phyloP scores from a whole-genome alignment of 192 early-diverging fungal species.

The Coemansia sp. region DNA sequence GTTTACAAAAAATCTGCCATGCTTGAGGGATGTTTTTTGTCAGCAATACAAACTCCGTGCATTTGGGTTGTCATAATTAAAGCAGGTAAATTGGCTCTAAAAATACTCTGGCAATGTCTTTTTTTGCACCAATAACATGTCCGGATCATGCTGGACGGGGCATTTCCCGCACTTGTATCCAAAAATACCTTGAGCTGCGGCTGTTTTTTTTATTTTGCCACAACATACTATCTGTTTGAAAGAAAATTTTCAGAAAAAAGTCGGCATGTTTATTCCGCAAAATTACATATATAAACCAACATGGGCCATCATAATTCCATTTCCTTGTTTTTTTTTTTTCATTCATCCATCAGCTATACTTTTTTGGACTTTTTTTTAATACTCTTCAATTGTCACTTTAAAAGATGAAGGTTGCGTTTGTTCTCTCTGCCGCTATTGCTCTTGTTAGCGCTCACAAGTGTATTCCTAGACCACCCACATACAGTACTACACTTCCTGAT shows the following conservation, averaged over 20 bases:
- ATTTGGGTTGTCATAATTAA: not conserved
- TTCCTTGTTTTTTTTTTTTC: slow-evolving; percentile 3
- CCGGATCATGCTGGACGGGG: not conserved
- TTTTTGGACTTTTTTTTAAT: not conserved
- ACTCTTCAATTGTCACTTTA: not conserved
- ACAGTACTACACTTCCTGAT: slow-evolving; percentile 4
- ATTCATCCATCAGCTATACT: slow-evolving; percentile 2
- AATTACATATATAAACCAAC: not conserved
- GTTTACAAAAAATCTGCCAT: not conserved
- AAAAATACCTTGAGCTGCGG: not conserved
- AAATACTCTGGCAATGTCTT: not conserved
- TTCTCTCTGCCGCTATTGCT: slow-evolving; percentile 21
- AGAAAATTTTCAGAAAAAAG: not conserved
- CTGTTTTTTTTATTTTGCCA: not conserved
- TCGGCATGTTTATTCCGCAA: slow-evolving; percentile 4
- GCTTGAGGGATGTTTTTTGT: not conserved
- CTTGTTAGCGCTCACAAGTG: slow-evolving; percentile 35
- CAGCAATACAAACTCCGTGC: not conserved
- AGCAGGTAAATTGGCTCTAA: slow-evolving; percentile 3
- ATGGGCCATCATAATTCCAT: not conserved
- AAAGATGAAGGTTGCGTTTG: slow-evolving; percentile 32
- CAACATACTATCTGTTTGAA: not conserved
- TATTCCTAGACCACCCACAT: slow-evolving; percentile 31
- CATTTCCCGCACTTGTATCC: not conserved
- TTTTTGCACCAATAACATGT: not conserved